Evolutionary conservation across 306 rosid genomes (phyloP), one percentile per base, ranked within the genome.

Genomic region (Dryas alaskensis): DNA sequence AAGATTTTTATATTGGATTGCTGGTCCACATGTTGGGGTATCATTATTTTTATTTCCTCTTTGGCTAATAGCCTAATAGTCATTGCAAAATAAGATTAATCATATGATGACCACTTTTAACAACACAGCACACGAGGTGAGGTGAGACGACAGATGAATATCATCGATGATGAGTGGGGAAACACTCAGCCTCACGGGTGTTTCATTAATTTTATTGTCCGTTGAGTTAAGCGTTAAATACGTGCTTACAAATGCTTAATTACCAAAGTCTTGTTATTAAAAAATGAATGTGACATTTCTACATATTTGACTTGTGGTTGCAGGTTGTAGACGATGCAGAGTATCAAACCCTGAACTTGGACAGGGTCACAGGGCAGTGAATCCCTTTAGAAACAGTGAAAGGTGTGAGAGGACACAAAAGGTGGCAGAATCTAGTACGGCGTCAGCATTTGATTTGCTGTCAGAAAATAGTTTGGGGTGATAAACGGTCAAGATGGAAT

Each of bases 91-190:
- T 69, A 80, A 81, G 78, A 82, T 76, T 76, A 74, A 54, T 73
- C 73, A 57, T 81, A 69, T 68, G 88, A 86, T 74, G 48, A 62
- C 60, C 85, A 65, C 91, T 82, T 83, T 75, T 76, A 43, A n/a
- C 64, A 59, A 43, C 81, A 64, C 72, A 43, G n/a, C 88, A 83
- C 86, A 80, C 78, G 86, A 75, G 76, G 22, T 22, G 22, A 22
- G 22, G 78, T 3, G 62, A 31, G 45, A 54, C 45, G 39, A 51
- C 37, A 39, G 25, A 37, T 61, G 7, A 40, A 31, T 11, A 8
- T 6, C 7, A 3, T 0, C 16, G 25, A 61, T 39, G 14, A 16
- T 37, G 67, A 40, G 67, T 61, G 7, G 67, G 22, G 3, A 61
- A 61, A 14, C 64, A 4, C 45, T 40, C 54, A 50, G 58, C 80